Base-by-base conservation (phyloP, 768 basidiomycete genomes). In the Hericium erinaceus region DNA sequence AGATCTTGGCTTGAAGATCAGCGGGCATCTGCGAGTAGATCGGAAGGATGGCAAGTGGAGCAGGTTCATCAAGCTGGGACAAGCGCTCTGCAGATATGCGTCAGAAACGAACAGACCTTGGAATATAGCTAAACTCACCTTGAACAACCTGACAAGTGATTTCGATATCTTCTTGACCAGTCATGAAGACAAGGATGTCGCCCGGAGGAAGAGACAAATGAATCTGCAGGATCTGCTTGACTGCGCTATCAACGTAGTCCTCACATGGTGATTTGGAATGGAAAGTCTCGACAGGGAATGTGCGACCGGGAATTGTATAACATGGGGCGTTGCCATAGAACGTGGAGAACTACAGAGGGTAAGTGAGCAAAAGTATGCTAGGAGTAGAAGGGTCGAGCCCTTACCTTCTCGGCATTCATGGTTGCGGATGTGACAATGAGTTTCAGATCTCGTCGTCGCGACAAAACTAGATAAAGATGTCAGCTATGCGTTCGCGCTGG, bases 1-100 rank as follows among this genome's bases (percentile, higher is more conserved):
- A 98, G 60, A 99, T 99, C 70, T 93, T 95, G 22, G 97, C 95
- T 69, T 99, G 97, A 39, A 99, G 74, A 74, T 98, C 97, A 6
- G 97, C 97, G 10, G 97, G 97, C 97, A 98, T 98, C 68, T 98
- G 95, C 3, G 97, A 98, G 72, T 99, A 98, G 61, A 98, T 99
- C 6, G 97, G 97, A 33, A 99, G 75, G n/a, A 98, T 85, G 1
- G 94, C 86, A 24, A 98, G 74, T 2, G 87, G 82, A 0, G 89
- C 75, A 11, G 93, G 90, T 12, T 98, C 93, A 66, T 95, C 88
- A n/a, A 98, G 76, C 65, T 98, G 94, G 2, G 80, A 79, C 40
- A 98, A 75, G 28, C 97, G 92, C 71, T 99, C 97, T 95, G 66
- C 28, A 28, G 54, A 24, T 38, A 57, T 15, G 58, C 33, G 39